Conservation (phyloP, 2,329 filamentous ascomycete species). For the Balansia obtecta region DNA sequence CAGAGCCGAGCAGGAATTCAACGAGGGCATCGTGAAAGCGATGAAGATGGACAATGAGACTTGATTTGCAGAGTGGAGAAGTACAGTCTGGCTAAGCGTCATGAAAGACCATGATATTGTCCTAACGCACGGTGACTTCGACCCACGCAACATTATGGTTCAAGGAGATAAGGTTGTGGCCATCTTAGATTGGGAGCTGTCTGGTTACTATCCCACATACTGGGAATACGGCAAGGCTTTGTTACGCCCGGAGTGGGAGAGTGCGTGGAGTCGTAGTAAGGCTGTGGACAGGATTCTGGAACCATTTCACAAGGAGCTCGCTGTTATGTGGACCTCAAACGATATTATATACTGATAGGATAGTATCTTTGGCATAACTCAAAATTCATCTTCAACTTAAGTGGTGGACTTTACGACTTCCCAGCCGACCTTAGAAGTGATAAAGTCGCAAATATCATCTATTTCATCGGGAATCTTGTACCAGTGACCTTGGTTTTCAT, state of each 20-base stretch:
- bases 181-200: conserved; percentile 30
- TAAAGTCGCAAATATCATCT: too few relatives aligned
- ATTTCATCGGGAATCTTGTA: too few relatives aligned
- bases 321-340: conserved; percentile 4
- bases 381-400: not conserved
- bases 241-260: conserved; percentile 3
- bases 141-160: conserved; percentile 24
- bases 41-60: conserved; percentile 7
- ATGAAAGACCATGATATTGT: conserved; percentile 14
- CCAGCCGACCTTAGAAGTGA: too few relatives aligned
- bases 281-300: conserved; percentile 5
- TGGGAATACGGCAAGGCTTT: conserved; percentile 12
- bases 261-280: conserved; percentile 3
- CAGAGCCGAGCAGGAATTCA: conserved; percentile 11
- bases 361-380: not conserved
- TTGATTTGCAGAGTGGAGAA: conserved; percentile 6
- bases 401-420: not conserved
- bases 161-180: conserved; percentile 20
- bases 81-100: conserved; percentile 7
- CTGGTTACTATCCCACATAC: conserved; percentile 25
- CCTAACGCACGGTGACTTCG: conserved; percentile 35
- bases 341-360: conserved; percentile 4
- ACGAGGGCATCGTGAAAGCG: conserved; percentile 9
- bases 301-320: conserved; percentile 6
- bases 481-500: too few relatives aligned